A percentile compares a stretch with the other conserved stretches of the same genome.
Evolutionary conservation across 192 early-diverging fungal genomes (phyloP).

Genomic region (Podochytrium sp.): DNA sequence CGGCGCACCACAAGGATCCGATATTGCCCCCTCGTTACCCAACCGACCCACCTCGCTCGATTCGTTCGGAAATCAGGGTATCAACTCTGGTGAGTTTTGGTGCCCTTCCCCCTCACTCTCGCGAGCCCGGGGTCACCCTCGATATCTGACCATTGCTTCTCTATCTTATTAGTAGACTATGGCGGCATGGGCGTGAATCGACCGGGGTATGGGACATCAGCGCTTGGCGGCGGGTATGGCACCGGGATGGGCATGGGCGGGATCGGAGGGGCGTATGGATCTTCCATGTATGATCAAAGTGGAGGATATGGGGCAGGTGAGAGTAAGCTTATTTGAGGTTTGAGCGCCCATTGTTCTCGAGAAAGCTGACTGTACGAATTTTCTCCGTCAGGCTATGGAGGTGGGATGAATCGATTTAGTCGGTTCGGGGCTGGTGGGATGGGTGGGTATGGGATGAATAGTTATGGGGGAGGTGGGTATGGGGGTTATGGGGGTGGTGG

Average conservation of each 20-base stretch:
- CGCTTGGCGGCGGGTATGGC: constrained; percentile 1
- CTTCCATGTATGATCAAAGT: constrained; percentile 25
- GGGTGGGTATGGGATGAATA: constrained; percentile 32
- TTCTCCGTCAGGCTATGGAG: constrained; percentile 10
- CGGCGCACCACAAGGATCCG: constrained; percentile 9
- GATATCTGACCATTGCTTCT: neutral
- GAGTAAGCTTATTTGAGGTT: constrained; percentile 13
- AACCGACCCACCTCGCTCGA: constrained; percentile 19
- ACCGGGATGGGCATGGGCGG: neutral
- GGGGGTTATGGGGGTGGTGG: constrained; percentile 30
- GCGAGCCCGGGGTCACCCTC: neutral
- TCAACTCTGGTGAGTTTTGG: neutral
- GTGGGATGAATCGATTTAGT: constrained; percentile 1
- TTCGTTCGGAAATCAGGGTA: neutral
- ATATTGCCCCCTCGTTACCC: constrained; percentile 11
- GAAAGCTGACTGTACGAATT: neutral
- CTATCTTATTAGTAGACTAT: neutral
- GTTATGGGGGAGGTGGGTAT: constrained; percentile 26
- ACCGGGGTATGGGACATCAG: neutral
- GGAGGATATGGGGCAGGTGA: constrained; percentile 33
- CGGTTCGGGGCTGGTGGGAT: constrained; percentile 14
- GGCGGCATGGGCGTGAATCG: neutral
- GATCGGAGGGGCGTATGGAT: constrained; percentile 20
- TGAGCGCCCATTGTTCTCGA: neutral
- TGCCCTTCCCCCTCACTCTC: neutral